Percentiles rank a stretch among this genome's conserved stretches.
phyloP scores from a whole-genome alignment of 2,329 filamentous ascomycete genomes.

The Pseudocercospora cruenta region DNA sequence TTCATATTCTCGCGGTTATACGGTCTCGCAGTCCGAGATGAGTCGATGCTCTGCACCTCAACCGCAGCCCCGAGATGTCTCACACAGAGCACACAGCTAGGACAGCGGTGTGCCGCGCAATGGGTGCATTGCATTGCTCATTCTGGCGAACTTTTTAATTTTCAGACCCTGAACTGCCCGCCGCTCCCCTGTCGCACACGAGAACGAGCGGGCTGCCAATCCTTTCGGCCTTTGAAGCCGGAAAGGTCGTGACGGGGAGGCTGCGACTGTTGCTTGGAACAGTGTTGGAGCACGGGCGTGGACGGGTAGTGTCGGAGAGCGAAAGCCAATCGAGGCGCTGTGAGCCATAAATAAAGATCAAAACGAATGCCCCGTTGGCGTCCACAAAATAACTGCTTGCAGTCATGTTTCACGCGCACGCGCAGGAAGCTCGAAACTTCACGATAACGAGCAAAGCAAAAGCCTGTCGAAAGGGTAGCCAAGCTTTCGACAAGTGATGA shows the following conservation, averaged over 20 bases:
- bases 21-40: neutral
- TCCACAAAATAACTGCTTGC: neutral
- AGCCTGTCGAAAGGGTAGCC: neutral
- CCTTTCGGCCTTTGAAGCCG: neutral
- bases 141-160: neutral
- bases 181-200: constrained; percentile 1
- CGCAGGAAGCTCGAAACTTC: neutral
- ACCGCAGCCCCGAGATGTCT: neutral
- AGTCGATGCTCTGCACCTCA: constrained; percentile 1
- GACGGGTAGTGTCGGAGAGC: neutral
- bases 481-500: constrained; percentile 4
- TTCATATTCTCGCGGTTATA: constrained; percentile 1
- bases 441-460: neutral
- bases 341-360: neutral
- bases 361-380: neutral
- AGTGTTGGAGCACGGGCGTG: neutral
- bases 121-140: neutral
- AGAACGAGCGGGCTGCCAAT: constrained; percentile 10
- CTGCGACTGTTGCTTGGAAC: constrained; percentile 1
- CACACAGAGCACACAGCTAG: neutral
- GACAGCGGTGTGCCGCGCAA: constrained; percentile 3
- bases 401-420: too few species aligned
- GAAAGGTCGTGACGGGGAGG: neutral
- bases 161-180: constrained; percentile 1
- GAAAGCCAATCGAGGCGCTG: neutral